A percentile compares a stretch with the other conserved stretches of the same genome.
Evolutionary conservation across 2,329 filamentous ascomycete species (phyloP).

Genomic region (Cladosporium sp.): DNA sequence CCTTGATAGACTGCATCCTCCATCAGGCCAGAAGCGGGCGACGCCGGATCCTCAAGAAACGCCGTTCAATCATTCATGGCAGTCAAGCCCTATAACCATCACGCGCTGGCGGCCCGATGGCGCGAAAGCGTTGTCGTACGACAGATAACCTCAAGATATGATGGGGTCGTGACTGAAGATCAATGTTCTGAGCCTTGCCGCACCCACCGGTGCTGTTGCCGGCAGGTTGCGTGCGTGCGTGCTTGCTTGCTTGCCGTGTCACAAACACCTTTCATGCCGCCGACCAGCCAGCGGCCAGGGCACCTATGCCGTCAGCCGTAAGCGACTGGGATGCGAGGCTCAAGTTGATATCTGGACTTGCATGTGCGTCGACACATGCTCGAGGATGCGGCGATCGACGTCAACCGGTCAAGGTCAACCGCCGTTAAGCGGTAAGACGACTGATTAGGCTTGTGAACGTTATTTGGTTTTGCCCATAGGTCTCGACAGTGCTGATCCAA

Average conservation of each 20-base stretch:
- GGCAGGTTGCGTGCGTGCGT: conserved; percentile 2
- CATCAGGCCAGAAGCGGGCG: not conserved
- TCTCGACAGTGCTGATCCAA: not conserved
- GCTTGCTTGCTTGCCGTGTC: not conserved
- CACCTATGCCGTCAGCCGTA: conserved; percentile 7
- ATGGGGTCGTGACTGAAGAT: conserved; percentile 1
- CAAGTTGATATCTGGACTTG: conserved; percentile 5
- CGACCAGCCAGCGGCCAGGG: not conserved
- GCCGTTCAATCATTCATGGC: not conserved
- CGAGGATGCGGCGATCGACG: not conserved
- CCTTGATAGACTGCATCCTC: not conserved
- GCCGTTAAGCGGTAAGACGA: not conserved
- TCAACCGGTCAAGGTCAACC: not conserved
- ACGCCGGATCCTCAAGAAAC: not conserved
- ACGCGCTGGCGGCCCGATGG: not conserved
- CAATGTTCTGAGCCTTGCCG: not conserved
- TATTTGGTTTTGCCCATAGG: not conserved
- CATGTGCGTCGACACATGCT: conserved; percentile 3
- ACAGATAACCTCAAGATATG: not conserved
- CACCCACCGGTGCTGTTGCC: not conserved
- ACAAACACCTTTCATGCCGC: not conserved
- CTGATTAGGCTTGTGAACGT: not conserved
- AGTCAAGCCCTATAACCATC: not conserved
- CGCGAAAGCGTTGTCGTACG: not conserved
- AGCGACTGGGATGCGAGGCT: conserved; percentile 10